Conservation (phyloP, 2,329 filamentous ascomycete genomes). For the Calonectria hawksworthii region DNA sequence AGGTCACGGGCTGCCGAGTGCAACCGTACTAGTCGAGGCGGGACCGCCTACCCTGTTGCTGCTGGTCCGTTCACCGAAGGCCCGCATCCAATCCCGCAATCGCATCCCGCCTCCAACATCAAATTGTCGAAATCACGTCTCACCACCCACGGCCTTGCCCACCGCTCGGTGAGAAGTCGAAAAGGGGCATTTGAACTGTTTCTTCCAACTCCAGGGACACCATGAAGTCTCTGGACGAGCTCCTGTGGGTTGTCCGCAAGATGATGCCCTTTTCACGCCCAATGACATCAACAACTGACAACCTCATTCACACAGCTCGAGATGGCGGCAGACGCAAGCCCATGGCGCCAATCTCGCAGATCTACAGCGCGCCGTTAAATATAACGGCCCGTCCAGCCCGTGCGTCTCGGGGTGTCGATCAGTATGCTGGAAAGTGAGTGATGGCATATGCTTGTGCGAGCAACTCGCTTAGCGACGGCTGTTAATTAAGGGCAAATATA, state of each 20-base stretch:
- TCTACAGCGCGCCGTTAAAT: slow-evolving; percentile 74
- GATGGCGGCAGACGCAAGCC: slow-evolving; percentile 76
- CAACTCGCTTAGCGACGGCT: neutral
- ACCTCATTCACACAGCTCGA: slow-evolving; percentile 61
- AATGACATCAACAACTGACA: slow-evolving; percentile 41
- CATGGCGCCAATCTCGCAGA: slow-evolving; percentile 71
- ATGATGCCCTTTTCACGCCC: slow-evolving; percentile 13
- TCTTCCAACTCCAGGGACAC: slow-evolving; percentile 23
- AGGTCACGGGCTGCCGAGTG: slow-evolving; percentile 1
- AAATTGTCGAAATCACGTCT: slow-evolving; percentile 13
- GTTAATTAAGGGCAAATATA: slow-evolving; percentile 49
- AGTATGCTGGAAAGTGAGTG: slow-evolving; percentile 87
- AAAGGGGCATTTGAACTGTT: neutral
- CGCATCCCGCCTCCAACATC: slow-evolving; percentile 13
- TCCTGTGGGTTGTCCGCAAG: slow-evolving; percentile 48
- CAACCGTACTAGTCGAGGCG: neutral
- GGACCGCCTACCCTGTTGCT: neutral
- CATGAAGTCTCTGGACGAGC: slow-evolving; percentile 57
- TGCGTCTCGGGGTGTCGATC: slow-evolving; percentile 84
- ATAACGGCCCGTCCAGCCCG: slow-evolving; percentile 71
- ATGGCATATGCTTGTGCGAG: neutral
- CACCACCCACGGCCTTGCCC: slow-evolving; percentile 11
- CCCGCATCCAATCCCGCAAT: slow-evolving; percentile 2
- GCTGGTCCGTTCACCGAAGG: slow-evolving; percentile 15
- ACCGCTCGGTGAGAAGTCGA: slow-evolving; percentile 8